These are phyloP conservation scores for Aspergillus nanangensis DNA, from an alignment of 495 filamentous ascomycete genomes.

Conservation along the genomic window DNA sequence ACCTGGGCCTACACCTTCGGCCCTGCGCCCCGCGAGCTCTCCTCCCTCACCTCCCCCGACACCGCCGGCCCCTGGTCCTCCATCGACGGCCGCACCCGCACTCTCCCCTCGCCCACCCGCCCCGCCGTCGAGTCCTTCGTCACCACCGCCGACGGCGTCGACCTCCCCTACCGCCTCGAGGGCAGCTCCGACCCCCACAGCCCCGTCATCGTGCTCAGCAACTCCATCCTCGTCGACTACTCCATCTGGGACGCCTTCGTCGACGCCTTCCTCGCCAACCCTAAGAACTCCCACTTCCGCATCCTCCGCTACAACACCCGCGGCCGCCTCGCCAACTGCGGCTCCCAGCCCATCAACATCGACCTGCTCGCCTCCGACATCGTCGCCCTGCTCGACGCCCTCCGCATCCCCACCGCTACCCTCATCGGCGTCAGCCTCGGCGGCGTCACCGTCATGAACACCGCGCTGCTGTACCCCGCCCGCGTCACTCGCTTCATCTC, in stretches of 20 bases:
- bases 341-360: conserved; percentile 48
- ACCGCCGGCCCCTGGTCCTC: conserved; percentile 43
- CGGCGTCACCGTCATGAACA: conserved; percentile 68
- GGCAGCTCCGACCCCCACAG: conserved; percentile 60
- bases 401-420: conserved; percentile 57
- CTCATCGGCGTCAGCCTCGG: conserved; percentile 75
- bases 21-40: conserved; percentile 63
- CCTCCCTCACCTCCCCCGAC: conserved; percentile 33
- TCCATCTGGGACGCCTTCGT: conserved; percentile 77
- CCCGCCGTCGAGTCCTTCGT: conserved; percentile 61
- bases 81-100: conserved; percentile 49
- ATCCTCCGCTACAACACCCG: conserved; percentile 69
- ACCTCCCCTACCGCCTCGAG: conserved; percentile 69
- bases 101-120: conserved; percentile 43
- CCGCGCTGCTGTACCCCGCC: conserved; percentile 59
- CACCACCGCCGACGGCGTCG: conserved; percentile 61
- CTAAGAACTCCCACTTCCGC: conserved; percentile 57
- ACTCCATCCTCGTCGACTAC: conserved; percentile 68
- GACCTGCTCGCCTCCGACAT: conserved; percentile 66
- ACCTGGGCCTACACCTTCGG: conserved; percentile 76
- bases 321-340: conserved; percentile 46
- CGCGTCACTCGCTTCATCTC: conserved; percentile 58
- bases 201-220: conserved; percentile 66
- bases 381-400: conserved; percentile 48
- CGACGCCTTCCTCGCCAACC: conserved; percentile 50